Base-by-base conservation (phyloP, 2,329 filamentous ascomycete genomes). In the Parascedosporium putredinis region DNA sequence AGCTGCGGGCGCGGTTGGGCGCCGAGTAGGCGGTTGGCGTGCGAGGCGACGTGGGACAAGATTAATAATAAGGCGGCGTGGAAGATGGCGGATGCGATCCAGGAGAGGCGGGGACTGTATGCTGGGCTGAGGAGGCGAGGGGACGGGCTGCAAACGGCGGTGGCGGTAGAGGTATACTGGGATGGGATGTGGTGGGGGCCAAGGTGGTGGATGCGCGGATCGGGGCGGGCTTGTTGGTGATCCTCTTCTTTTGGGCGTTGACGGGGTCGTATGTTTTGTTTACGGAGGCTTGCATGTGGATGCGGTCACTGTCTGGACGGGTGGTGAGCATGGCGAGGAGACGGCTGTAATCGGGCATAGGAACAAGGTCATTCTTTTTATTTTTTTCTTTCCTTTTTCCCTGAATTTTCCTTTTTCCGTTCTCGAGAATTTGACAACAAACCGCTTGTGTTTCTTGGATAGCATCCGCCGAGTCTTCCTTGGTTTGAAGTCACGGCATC, bases 11-110 rank as follows among this genome's bases (percentile, higher is more conserved):
- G 4, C 59, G 55, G 1, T 75, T 85, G 66, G 65, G 67, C 2
- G 51, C 52, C 0, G 66, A 69, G 7, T n/a, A 74, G 79, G 1
- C 71, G 81, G 18, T 75, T 80, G 53, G 83, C 81, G 0, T 75
- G 76, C 52, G 71, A 80, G 45, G 81, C 78, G 2, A 86, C 80
- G 0, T 86, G 83, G 83, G 80, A 84, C 52, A 82, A 76, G 64
- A 83, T 86, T 62, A 83, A 84, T 65, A 83, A 83, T 57, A 78
- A 76, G 45, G 82, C 84, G 1, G 83, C 83, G 3, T 79, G 78
- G 73, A 74, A 77, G 51, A 77, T 86, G 65, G 67, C 72, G 3
- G 71, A 76, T 47, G 67, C 66, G n/a, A 74, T 78, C 45, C 67
- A 71, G 14, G 67, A 74, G 43, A 63, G 74, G 20, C 34, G 45